These are phyloP conservation scores for Fusarium sp. DNA, from an alignment of 2,329 filamentous ascomycete genomes.

Conservation along the genomic window DNA sequence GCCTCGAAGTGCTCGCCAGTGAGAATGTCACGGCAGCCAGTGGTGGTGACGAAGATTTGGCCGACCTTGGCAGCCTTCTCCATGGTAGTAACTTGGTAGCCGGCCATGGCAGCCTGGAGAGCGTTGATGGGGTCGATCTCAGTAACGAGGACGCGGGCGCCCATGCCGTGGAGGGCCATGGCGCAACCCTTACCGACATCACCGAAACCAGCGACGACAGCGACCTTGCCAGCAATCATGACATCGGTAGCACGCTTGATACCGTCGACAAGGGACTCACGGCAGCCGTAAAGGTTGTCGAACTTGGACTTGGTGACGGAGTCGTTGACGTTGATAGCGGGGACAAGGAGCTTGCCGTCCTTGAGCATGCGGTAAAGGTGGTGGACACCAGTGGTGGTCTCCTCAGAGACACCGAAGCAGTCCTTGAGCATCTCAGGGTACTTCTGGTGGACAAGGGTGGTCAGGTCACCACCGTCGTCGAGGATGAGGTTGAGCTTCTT, in stretches of 20 bases:
- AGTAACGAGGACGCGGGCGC: slow-evolving; percentile 94
- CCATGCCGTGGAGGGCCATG: slow-evolving; percentile 95
- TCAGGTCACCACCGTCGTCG: slow-evolving; percentile 98
- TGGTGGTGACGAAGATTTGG: slow-evolving; percentile 99
- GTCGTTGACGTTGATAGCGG: slow-evolving; percentile 99
- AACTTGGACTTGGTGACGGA: slow-evolving; percentile 99
- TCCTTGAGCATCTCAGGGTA: slow-evolving; percentile 98
- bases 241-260: slow-evolving; percentile 99
- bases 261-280: slow-evolving; percentile 97
- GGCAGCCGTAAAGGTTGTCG: slow-evolving; percentile 99
- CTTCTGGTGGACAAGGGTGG: slow-evolving; percentile 95
- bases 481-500: slow-evolving; percentile 99
- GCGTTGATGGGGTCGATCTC: slow-evolving; percentile 99
- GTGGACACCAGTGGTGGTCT: slow-evolving; percentile 99
- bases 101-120: slow-evolving; percentile 97
- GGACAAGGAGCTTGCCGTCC: slow-evolving; percentile 88
- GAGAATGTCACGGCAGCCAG: slow-evolving; percentile 98
- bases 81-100: slow-evolving; percentile 98
- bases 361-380: slow-evolving; percentile 99
- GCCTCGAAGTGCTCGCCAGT: slow-evolving; percentile 91
- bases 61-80: slow-evolving; percentile 90
- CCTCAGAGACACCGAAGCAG: slow-evolving; percentile 99
- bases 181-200: slow-evolving; percentile 99
- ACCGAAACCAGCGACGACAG: slow-evolving; percentile 97
- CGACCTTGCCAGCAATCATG: slow-evolving; percentile 99